These are phyloP conservation scores for Oenanthe javanica DNA, from an alignment of 140 eudicot genomes.

Conservation along the genomic window DNA sequence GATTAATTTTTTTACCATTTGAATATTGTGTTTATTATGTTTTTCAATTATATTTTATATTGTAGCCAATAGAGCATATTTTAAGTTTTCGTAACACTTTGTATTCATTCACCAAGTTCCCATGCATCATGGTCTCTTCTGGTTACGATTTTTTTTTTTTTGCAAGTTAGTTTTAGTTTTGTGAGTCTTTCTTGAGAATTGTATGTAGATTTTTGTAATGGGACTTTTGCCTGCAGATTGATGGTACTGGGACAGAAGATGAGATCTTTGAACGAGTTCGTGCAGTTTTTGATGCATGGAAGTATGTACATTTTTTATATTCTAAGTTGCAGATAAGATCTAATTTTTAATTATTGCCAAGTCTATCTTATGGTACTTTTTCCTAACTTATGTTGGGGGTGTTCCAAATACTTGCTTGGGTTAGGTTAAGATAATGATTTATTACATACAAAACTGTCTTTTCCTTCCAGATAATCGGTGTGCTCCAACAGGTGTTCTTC, in stretches of 20 bases:
- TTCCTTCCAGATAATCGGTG: slow-evolving; percentile 7
- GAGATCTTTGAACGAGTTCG: slow-evolving; percentile 73
- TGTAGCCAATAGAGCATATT: too few species aligned
- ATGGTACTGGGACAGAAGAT: slow-evolving; percentile 80
- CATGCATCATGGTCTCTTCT: not conserved
- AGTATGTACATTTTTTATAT: slow-evolving; percentile 25
- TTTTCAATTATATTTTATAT: not conserved
- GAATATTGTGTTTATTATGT: not conserved
- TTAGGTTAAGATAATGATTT: not conserved
- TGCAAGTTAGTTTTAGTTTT: not conserved
- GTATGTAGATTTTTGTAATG: slow-evolving; percentile 12
- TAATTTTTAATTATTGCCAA: not conserved
- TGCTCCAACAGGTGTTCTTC: not conserved
- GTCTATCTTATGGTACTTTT: not conserved
- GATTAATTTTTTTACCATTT: not conserved
- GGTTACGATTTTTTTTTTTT: too few species aligned
- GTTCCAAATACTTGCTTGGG: not conserved
- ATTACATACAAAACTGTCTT: not conserved
- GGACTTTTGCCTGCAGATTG: slow-evolving; percentile 45
- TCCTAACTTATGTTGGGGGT: not conserved
- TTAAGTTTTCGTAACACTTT: not conserved
- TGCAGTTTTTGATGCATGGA: slow-evolving; percentile 51
- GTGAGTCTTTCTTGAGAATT: not conserved
- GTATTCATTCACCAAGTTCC: not conserved
- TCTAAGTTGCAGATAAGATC: not conserved